These are phyloP conservation scores for Coniochaeta hoffmannii DNA, from an alignment of 2,329 filamentous ascomycete genomes.

Conservation along the genomic window DNA sequence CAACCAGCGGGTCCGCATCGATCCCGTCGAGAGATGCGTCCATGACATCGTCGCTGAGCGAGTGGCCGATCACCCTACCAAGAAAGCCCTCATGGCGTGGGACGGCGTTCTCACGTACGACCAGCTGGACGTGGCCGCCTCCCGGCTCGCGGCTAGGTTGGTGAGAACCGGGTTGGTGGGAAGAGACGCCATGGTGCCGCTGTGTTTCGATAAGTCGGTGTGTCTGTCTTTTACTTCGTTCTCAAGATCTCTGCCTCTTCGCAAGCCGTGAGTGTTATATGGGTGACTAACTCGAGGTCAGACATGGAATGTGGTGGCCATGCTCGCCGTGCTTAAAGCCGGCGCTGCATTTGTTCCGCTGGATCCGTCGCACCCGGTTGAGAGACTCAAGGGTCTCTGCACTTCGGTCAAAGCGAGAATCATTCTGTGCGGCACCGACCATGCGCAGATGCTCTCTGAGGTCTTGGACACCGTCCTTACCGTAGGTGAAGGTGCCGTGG, in stretches of 20 bases:
- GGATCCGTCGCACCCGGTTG: neutral
- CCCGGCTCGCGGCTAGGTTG: constrained; percentile 3
- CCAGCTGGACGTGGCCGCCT: neutral
- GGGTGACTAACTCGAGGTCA: neutral
- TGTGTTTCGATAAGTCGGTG: constrained; percentile 7
- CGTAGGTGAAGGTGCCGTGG: constrained; percentile 3
- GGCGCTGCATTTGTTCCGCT: constrained; percentile 4
- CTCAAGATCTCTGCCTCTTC: too few species aligned
- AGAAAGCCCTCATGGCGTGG: constrained; percentile 4
- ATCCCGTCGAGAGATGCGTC: neutral
- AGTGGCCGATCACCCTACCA: neutral
- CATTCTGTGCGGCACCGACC: constrained; percentile 10
- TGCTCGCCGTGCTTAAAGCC: constrained; percentile 2
- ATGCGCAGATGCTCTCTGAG: constrained; percentile 5
- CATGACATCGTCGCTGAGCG: constrained; percentile 1
- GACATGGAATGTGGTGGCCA: constrained; percentile 5
- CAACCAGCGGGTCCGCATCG: neutral
- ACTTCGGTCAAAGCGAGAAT: constrained; percentile 11
- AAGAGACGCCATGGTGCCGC: constrained; percentile 7
- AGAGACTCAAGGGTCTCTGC: constrained; percentile 10
- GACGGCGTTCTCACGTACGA: constrained; percentile 3
- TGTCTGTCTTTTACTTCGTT: too few species aligned
- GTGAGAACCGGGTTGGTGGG: constrained; percentile 7
- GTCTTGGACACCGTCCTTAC: constrained; percentile 5
- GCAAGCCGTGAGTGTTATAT: constrained; percentile 1